Base-by-base conservation (phyloP, 78 protist species). In the Isochrysis galbana region DNA sequence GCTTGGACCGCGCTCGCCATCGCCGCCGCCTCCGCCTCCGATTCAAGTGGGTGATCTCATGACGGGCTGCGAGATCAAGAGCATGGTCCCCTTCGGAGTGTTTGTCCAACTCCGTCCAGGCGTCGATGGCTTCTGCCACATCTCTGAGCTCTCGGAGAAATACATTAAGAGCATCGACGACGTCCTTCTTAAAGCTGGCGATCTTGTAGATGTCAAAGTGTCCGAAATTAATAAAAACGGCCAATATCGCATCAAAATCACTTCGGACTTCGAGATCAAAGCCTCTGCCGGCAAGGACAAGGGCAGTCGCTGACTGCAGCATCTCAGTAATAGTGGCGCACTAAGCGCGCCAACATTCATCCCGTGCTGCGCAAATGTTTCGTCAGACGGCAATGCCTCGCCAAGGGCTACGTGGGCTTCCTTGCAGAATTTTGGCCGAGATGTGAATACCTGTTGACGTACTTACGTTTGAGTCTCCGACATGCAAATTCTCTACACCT, bases 91-190 rank as follows among this genome's bases (percentile, higher is more conserved):
- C n/a, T 84, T 84, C 21, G 89, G 89, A 0, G 39, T 47, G 45
- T 84, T 84, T n/a, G 89, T 84, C 4, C 32, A 26, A 69, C 69
- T 84, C 21, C 32, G 2, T 21, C 70, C 67, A 14, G 89, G 89
- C 11, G 7, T 32, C n/a, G 89, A 84, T 69, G 89, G 89, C 70
- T 47, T 84, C n/a, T 47, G 61, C 44, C 89, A 84, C 89, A 84
- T 84, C 89, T 84, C 89, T 5, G 70, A 84, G 67, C 45, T 84
- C 48, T 25, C 55, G 47, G 48, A 29, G 25, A 0, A 29, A 38
- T 29, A 7, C 61, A 3, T 44, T 25, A 36, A 7, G 44, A 29
- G 19, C 32, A 41, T 80, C 34, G 88, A 80, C 25, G 55, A 44
- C 39, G 36, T 44, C 26, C 47, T 10, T 42, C 54, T 80, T 0